These are phyloP conservation scores for Scheffersomyces coipomensis DNA, from an alignment of 805 yeast species.

Conservation along the genomic window DNA sequence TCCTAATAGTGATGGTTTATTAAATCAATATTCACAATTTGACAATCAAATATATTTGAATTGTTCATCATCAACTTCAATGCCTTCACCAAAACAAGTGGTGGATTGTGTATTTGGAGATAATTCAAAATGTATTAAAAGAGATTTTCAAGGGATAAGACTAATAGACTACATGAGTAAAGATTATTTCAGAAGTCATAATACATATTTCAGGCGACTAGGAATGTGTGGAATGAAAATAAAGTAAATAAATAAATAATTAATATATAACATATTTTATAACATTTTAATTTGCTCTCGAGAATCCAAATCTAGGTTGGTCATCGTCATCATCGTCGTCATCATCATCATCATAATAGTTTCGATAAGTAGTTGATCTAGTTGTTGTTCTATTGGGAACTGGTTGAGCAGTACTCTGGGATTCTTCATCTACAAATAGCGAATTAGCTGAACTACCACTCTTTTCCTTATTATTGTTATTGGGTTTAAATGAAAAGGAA, in stretches of 20 bases:
- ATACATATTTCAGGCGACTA: slow-evolving; percentile 35
- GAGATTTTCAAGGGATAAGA: slow-evolving; percentile 19
- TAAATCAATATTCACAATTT: slow-evolving; percentile 28
- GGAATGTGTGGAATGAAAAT: slow-evolving; percentile 28
- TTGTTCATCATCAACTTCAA: slow-evolving; percentile 21
- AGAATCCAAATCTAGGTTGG: slow-evolving; percentile 33
- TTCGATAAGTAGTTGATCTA: not conserved
- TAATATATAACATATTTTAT: not conserved
- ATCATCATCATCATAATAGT: slow-evolving; percentile 16
- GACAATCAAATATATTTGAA: slow-evolving; percentile 38
- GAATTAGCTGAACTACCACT: too few species aligned
- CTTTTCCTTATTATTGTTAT: too few species aligned
- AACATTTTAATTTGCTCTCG: slow-evolving; percentile 8
- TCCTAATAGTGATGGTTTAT: slow-evolving; percentile 20
- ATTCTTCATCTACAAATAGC: slow-evolving; percentile 9
- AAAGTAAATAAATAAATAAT: not conserved
- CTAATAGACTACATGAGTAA: slow-evolving; percentile 7
- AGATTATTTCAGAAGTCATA: slow-evolving; percentile 30
- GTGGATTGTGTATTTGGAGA: slow-evolving; percentile 31
- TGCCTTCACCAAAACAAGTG: slow-evolving; percentile 26
- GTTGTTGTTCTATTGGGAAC: too few species aligned
- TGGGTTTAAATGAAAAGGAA: not conserved
- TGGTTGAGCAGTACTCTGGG: not conserved
- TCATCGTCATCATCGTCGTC: slow-evolving; percentile 31
- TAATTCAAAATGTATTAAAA: slow-evolving; percentile 25